These are phyloP conservation scores for Ophiocordyceps camponoti-leonardi DNA, from an alignment of 2,329 filamentous ascomycete species.

Conservation along the genomic window DNA sequence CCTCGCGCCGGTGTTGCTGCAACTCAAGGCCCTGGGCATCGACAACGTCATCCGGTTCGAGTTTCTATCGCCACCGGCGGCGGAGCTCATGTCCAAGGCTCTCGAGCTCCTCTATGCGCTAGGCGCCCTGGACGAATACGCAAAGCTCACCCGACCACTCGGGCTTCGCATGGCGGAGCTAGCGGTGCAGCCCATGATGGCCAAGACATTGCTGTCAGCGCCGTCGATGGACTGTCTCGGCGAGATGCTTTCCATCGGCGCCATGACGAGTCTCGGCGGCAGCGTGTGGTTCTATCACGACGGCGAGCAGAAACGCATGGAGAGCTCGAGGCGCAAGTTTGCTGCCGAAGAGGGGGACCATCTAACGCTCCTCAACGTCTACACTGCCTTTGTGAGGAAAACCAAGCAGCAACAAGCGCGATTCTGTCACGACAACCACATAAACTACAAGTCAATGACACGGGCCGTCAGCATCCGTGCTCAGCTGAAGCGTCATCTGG, in stretches of 20 bases:
- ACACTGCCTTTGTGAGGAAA: constrained; percentile 68
- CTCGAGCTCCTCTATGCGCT: constrained; percentile 77
- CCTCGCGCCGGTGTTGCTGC: constrained; percentile 70
- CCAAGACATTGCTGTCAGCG: constrained; percentile 66
- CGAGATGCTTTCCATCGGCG: constrained; percentile 80
- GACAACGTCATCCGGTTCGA: constrained; percentile 87
- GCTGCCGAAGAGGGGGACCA: constrained; percentile 90
- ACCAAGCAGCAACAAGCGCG: constrained; percentile 70
- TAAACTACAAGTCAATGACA: constrained; percentile 74
- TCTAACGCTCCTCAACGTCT: constrained; percentile 83
- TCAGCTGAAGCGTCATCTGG: constrained; percentile 74
- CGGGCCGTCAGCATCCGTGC: constrained; percentile 72
- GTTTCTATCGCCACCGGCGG: constrained; percentile 72
- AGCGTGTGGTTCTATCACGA: constrained; percentile 71
- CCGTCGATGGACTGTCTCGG: constrained; percentile 59
- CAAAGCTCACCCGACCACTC: constrained; percentile 77
- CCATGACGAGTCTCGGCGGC: constrained; percentile 80
- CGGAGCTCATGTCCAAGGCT: constrained; percentile 68
- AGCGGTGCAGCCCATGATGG: constrained; percentile 90
- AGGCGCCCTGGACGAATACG: constrained; percentile 75
- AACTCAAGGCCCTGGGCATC: constrained; percentile 87
- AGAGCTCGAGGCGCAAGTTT: constrained; percentile 63
- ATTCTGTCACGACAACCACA: constrained; percentile 73
- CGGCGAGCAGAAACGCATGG: constrained; percentile 56
- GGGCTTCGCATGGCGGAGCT: constrained; percentile 85